These are phyloP conservation scores for Irpex sp. DNA, from an alignment of 1,284 basidiomycete genomes.

Conservation along the genomic window DNA sequence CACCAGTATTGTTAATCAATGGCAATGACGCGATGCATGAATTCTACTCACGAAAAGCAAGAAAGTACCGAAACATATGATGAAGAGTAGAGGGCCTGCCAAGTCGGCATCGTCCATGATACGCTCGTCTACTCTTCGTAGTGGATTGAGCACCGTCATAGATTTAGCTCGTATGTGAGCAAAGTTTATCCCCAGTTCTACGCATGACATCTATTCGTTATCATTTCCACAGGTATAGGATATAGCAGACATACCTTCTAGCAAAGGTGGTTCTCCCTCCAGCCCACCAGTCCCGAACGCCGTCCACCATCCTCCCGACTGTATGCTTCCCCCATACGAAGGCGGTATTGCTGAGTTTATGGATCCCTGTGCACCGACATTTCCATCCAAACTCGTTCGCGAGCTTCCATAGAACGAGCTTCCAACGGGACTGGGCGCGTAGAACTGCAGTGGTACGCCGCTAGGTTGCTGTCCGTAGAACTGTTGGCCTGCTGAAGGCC, in stretches of 20 bases:
- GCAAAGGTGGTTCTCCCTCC: constrained; percentile 88
- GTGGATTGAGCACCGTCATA: constrained; percentile 91
- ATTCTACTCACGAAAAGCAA: constrained; percentile 86
- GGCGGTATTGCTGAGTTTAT: constrained; percentile 41
- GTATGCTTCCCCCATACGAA: constrained; percentile 67
- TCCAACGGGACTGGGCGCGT: constrained; percentile 47
- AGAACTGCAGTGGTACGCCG: constrained; percentile 69
- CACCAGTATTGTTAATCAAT: neutral
- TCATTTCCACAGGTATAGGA: neutral
- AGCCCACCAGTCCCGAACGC: constrained; percentile 95
- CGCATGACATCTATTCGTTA: constrained; percentile 4
- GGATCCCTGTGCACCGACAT: constrained; percentile 52
- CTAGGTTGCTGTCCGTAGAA: constrained; percentile 49
- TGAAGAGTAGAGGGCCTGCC: constrained; percentile 93
- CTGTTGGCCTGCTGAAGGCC: constrained; percentile 45
- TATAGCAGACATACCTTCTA: constrained; percentile 66
- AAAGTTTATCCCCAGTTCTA: constrained; percentile 98
- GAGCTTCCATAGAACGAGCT: constrained; percentile 62
- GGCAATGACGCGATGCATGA: too few species aligned
- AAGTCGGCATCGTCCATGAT: constrained; percentile 99
- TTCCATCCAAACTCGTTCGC: constrained; percentile 68
- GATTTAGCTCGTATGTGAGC: constrained; percentile 93
- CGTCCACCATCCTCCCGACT: constrained; percentile 83
- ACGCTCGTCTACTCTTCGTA: constrained; percentile 81
- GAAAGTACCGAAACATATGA: constrained; percentile 89